Evolutionary conservation across 176 grass and related monocot genomes (phyloP), one percentile per base, ranked within the genome.

Genomic region (Phoenix dactylifera): DNA sequence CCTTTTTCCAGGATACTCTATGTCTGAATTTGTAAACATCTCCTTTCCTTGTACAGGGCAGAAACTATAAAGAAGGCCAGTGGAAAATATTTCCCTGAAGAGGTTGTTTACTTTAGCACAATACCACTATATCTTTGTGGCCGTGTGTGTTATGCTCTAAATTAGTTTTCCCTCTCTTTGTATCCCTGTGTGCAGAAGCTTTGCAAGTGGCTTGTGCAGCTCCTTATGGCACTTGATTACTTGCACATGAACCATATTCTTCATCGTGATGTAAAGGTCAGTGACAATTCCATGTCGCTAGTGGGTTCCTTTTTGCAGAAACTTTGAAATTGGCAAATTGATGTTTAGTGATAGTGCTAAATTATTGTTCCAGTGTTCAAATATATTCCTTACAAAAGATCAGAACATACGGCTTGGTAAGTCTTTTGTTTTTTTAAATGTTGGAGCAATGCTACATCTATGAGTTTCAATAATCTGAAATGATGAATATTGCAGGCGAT

Each of bases 221-320:
- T 95, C 68, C 83, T 95, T 18, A 90, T 87, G 86, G 86, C 91
- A 68, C 87, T 95, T 72, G 85, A 95, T 69, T 95, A 95, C 74
- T 78, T 95, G 73, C 91, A 95, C 48, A 72, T 60, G 64, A 90
- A 95, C 76, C 91, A 95, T 69, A 90, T 95, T 75, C 86, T 95
- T 76, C 91, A 95, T 56, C 83, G 91, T 57, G 91, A 95, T 80
- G 91, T 95, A 30, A 95, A 95, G 83, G 91, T 95, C 50, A 74
- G 72, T 67, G 54, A 24, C 22, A 44, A 6, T 19, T 69, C 51
- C 10, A 44, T 69, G 58, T 32, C 59, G 25, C 52, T 57, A 16
- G 10, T 55, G 26, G 6, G 10, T 10, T 44, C 35, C 35, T 44
- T 44, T 44, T 14, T 2, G 35, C 35, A 44, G 2, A 44, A 44